Evolutionary conservation across 352 stramenopile genomes (phyloP).

Genomic region (Phytopythium ostracodes): DNA sequence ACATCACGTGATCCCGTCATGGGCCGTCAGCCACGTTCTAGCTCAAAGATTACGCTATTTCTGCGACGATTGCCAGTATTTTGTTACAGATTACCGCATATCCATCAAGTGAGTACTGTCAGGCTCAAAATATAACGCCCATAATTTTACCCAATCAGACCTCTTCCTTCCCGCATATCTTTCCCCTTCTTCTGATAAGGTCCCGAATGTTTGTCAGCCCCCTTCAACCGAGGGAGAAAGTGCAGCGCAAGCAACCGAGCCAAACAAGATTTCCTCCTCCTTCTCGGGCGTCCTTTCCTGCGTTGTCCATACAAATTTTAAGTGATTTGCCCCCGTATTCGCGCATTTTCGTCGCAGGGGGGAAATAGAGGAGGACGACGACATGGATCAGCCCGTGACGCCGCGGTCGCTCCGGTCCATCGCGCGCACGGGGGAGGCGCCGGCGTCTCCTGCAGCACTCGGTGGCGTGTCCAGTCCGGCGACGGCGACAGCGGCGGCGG

Average conservation of each 20-base stretch:
- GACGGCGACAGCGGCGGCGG: background rate
- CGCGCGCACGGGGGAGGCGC: conserved; percentile 4
- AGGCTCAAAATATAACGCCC: no score
- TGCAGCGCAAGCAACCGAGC: background rate
- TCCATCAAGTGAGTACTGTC: no score
- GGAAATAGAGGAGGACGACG: conserved; percentile 3
- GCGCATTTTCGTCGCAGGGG: background rate
- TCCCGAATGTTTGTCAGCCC: background rate
- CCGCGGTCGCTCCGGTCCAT: conserved; percentile 5
- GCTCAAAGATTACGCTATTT: no score
- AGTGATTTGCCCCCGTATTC: background rate
- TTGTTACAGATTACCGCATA: no score
- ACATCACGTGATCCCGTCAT: no score
- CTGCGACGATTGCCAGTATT: no score
- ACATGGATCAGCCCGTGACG: conserved; percentile 1
- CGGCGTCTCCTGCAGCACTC: background rate
- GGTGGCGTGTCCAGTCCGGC: background rate
- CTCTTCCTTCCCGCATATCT: background rate
- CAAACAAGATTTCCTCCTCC: background rate
- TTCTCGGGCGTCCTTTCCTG: background rate
- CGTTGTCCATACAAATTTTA: background rate
- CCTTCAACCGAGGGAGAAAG: no score
- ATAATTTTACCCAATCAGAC: no score
- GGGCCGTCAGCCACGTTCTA: no score
- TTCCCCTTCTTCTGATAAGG: background rate